Base-by-base conservation (phyloP, 163 green algal genomes). In the Volvox carteri region DNA sequence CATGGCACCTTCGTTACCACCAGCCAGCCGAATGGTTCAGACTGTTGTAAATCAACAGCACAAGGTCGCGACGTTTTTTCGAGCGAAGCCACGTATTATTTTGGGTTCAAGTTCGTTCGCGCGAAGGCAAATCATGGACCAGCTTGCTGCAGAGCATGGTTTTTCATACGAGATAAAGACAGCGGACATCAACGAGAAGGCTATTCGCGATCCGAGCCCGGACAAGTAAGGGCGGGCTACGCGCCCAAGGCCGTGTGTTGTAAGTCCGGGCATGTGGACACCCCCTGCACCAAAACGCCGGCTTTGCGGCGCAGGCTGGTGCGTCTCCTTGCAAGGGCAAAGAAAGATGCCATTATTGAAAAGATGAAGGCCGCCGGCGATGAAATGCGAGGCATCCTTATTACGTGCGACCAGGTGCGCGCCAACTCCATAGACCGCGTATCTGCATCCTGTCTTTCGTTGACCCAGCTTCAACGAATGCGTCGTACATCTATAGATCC, bases 101-200 rank as follows among this genome's bases (percentile, higher is more conserved):
- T 48, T 87, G 30, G 81, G 81, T 4, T 73, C 46, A 33, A 35
- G 21, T 4, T 78, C 58, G 1, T 80, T 35, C 23, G 81, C 65
- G 1, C 81, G 81, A 6, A 70, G 37, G 23, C 67, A 79, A 56
- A 80, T 87, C 5, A 73, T 87, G 46, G 72, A 77, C 30, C 62
- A 87, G 81, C 81, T 87, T 39, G 65, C 65, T 2, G 8, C 52
- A 16, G 65, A 87, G 23, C 67, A 87, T 48, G 65, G 48, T 7
- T 87, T 87, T 25, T 56, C 21, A 19, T 87, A 80, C 48, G 81
- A 87, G 5, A 65, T 87, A 0, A 77, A 46, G 4, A 72, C 67
- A 8, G 81, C 81, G 2, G 81, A 72, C 81, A 87, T 87, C 28
- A 44, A 87, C 50, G 81, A 87, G 48, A 87, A 87, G 33, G 81